A percentile compares a stretch with the other conserved stretches of the same genome.
Conservation (phyloP, 75 land plant species). For the Picea glauca region DNA sequence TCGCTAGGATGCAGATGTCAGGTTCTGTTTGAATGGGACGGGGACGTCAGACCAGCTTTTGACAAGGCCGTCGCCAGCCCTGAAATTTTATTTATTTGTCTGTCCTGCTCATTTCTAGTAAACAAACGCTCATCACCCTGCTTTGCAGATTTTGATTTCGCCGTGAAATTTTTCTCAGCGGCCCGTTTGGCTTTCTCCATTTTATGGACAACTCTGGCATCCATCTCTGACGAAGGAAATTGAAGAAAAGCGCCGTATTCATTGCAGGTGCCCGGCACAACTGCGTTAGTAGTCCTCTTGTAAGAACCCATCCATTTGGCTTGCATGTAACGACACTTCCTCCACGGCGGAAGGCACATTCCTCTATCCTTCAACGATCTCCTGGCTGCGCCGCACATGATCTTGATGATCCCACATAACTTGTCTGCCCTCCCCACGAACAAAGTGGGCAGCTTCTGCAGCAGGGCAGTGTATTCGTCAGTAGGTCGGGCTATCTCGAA, state of each 20-base stretch:
- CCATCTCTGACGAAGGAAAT: conserved; percentile 13
- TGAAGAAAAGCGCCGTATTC: conserved; percentile 57
- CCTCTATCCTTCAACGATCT: conserved; percentile 52
- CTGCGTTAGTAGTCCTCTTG: conserved; percentile 38
- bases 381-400: conserved; percentile 51
- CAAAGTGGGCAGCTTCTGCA: conserved; percentile 39
- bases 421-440: conserved; percentile 50
- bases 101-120: background rate
- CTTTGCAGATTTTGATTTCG: background rate
- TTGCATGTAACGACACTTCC: conserved; percentile 63
- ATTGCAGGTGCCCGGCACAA: conserved; percentile 33
- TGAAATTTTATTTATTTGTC: background rate
- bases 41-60: background rate
- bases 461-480: conserved; percentile 31
- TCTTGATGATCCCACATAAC: conserved; percentile 42
- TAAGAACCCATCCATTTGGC: conserved; percentile 82
- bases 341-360: conserved; percentile 70
- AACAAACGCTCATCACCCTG: background rate
- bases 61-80: background rate
- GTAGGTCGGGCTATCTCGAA: conserved; percentile 79
- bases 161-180: background rate
- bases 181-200: background rate
- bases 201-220: background rate
- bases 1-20: too few relatives aligned
- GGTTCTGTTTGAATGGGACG: too few relatives aligned